Conservation (phyloP, 2,329 filamentous ascomycete species). For the Aspergillus sp. region DNA sequence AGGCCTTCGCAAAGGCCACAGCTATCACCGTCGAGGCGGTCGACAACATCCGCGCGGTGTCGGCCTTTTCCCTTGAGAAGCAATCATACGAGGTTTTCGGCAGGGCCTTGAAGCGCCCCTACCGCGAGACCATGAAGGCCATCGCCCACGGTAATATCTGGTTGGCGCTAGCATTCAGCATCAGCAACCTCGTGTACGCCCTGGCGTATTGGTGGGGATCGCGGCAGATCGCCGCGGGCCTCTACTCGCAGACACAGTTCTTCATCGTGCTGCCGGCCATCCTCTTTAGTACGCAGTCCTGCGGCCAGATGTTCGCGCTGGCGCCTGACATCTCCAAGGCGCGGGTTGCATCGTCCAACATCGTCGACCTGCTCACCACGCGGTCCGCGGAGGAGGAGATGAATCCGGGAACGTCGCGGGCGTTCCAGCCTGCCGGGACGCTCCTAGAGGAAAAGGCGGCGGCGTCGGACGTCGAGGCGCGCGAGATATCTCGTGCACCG, state of each 20-base stretch:
- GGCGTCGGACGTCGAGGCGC: constrained; percentile 25
- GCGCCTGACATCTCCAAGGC: constrained; percentile 71
- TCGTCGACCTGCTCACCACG: constrained; percentile 43
- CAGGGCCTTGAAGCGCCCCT: constrained; percentile 43
- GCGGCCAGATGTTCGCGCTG: constrained; percentile 71
- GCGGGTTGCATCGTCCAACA: constrained; percentile 56
- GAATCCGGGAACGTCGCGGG: constrained; percentile 10
- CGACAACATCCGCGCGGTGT: constrained; percentile 50
- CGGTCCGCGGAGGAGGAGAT: constrained; percentile 26
- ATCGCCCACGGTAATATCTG: constrained; percentile 46
- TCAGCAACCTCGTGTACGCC: constrained; percentile 66
- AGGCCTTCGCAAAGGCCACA: constrained; percentile 50
- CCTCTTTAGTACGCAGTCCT: constrained; percentile 69
- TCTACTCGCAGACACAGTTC: constrained; percentile 65
- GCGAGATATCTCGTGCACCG: constrained; percentile 5
- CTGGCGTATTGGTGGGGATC: constrained; percentile 80
- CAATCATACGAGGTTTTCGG: constrained; percentile 46
- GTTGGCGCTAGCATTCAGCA: constrained; percentile 40
- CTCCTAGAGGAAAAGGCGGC: constrained; percentile 21
- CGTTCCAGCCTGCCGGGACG: constrained; percentile 8
- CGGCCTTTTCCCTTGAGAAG: constrained; percentile 50
- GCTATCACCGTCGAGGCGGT: constrained; percentile 52
- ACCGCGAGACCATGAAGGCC: constrained; percentile 46
- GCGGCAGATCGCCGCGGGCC: constrained; percentile 63
- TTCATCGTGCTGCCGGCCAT: constrained; percentile 70